Percentiles rank a stretch among this genome's conserved stretches.
These are phyloP conservation scores for Cystofilobasidium bisporidii DNA, from an alignment of 768 basidiomycete genomes.

Conservation along the genomic window DNA sequence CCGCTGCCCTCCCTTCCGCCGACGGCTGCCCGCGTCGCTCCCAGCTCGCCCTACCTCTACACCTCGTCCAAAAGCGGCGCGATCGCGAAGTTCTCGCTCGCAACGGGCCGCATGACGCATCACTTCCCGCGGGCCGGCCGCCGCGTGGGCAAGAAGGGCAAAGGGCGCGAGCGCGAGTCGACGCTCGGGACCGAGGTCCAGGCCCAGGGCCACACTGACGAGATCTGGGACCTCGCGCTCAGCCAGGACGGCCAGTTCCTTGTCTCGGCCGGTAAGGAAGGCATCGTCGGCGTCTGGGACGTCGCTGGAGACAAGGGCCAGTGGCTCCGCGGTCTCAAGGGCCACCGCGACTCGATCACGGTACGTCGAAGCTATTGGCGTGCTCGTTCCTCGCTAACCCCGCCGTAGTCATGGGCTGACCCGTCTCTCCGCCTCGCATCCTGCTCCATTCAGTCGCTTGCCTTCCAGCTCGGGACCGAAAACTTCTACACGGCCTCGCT, in stretches of 20 bases:
- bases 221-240: constrained; percentile 71
- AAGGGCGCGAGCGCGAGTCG: constrained; percentile 44
- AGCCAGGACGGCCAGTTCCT: constrained; percentile 76
- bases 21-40: constrained; percentile 60
- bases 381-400: no score
- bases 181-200: constrained; percentile 32
- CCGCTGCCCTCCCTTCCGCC: constrained; percentile 45
- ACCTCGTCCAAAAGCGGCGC: constrained; percentile 84
- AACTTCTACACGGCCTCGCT: constrained; percentile 69
- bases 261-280: constrained; percentile 78
- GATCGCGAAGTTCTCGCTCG: constrained; percentile 75
- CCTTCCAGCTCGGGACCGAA: constrained; percentile 44
- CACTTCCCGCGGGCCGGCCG: constrained; percentile 47
- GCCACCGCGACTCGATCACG: constrained; percentile 61
- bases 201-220: constrained; percentile 70
- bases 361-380: constrained; percentile 47
- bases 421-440: no score
- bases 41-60: constrained; percentile 63
- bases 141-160: constrained; percentile 43
- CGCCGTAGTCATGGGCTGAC: no score
- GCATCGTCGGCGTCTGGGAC: constrained; percentile 77
- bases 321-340: constrained; percentile 74
- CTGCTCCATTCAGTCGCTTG: constrained; percentile 15
- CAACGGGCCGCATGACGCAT: constrained; percentile 51
- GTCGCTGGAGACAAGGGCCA: constrained; percentile 49